Conservation (phyloP, 306 rosid genomes). For the Delonix regia region DNA sequence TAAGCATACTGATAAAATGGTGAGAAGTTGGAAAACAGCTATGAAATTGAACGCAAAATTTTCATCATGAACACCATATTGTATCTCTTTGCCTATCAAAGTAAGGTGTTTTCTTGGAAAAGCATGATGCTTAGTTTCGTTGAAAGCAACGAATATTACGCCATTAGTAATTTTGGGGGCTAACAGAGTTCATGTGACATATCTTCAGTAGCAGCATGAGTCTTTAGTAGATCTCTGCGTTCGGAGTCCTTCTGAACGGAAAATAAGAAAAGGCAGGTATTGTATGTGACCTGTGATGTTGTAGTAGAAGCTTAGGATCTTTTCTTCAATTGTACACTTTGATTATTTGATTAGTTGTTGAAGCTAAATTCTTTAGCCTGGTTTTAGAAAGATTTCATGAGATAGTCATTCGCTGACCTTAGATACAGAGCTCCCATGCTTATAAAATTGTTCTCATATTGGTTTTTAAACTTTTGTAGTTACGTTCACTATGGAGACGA, state of each 20-base stretch:
- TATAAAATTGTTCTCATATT: background rate
- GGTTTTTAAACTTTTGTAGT: background rate
- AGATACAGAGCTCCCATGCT: background rate
- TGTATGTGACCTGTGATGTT: background rate
- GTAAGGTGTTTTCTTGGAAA: background rate
- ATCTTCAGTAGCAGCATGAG: background rate
- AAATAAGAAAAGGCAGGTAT: background rate
- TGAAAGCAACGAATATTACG: background rate
- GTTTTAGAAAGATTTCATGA: background rate
- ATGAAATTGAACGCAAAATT: constrained; percentile 12
- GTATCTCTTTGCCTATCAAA: background rate
- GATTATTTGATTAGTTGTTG: background rate
- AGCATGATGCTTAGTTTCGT: background rate
- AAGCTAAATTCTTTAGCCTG: background rate
- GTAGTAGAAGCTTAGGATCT: background rate
- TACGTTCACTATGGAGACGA: background rate
- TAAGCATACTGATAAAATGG: background rate
- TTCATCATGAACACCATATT: background rate
- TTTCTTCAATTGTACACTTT: background rate
- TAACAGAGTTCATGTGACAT: background rate
- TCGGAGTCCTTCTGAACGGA: background rate
- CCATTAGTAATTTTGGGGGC: background rate
- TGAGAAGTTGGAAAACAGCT: background rate
- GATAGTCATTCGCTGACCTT: background rate
- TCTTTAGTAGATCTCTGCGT: background rate